Evolutionary conservation across 495 filamentous ascomycete genomes (phyloP), one percentile per base, ranked within the genome.

Genomic region (Aspergillus bridgeri): DNA sequence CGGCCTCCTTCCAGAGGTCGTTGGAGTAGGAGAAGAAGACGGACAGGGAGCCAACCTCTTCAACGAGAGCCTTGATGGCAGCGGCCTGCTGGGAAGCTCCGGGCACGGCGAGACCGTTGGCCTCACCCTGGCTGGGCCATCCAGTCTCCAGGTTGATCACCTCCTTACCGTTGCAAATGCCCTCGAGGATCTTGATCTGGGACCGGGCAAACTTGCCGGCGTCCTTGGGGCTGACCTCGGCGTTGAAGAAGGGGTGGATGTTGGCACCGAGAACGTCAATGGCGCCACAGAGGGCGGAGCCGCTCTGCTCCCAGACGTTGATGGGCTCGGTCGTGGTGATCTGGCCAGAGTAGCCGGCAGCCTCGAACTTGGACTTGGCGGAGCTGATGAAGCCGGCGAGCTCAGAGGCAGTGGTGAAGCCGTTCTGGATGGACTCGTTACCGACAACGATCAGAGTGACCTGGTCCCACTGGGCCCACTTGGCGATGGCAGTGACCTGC

Each of bases 231-330:
- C 67, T 60, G 45, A 85, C 81, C 45, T 76, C 68, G 49, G 83
- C 60, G 82, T 95, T 92, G 87, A 96, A 98, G 86, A 88, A 98
- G 70, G 92, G 86, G 73, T 98, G 93, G 68, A 93, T 83, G 81
- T 96, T 96, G 71, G 80, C 80, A 72, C 88, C 89, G 33, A 89
- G 76, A 56, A 92, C 75, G 72, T 98, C 93, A 54, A 96, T 79
- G 60, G 74, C 81, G 44, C 60, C 58, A 81, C 93, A 96, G 51
- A 97, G 80, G 44, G 68, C 70, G 53, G 65, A 60, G 50, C 78
- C 73, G 64, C 86, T 71, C 54, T 78, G 69, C 67, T 85, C 69
- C 73, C 87, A 82, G 69, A 88, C 79, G 70, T 87, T 79, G 65
- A 96, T 78, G 48, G 92, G 83, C 78, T 98, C 93, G 63, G 93